Conservation (phyloP, 2,329 filamentous ascomycete species). For the Emmonsiellopsis sp. region DNA sequence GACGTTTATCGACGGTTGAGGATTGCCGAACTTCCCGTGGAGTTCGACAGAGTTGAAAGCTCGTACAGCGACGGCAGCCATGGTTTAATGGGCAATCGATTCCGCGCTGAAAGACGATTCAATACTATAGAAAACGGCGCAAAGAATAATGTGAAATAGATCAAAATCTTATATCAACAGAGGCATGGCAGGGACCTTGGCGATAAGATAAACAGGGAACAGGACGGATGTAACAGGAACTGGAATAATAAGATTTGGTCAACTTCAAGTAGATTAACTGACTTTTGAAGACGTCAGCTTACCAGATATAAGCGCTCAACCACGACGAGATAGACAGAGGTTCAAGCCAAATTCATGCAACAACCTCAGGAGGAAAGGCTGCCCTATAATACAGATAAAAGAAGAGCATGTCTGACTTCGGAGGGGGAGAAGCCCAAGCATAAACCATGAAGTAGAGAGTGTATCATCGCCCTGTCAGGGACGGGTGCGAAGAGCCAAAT, state of each 20-base stretch:
- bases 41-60: not conserved
- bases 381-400: not conserved
- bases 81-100: not conserved
- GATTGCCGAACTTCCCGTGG: not conserved
- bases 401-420: constrained; percentile 1
- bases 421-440: constrained; percentile 2
- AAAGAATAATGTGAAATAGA: not conserved
- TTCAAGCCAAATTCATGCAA: not conserved
- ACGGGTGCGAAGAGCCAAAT: not conserved
- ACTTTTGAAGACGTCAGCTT: not conserved
- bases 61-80: not conserved
- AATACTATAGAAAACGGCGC: not conserved
- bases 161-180: not conserved
- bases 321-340: not conserved
- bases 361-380: not conserved
- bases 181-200: not conserved
- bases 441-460: not conserved
- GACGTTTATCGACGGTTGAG: not conserved
- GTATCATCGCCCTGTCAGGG: not conserved
- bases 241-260: not conserved
- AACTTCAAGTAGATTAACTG: not conserved
- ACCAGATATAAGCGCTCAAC: not conserved
- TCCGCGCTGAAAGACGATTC: not conserved
- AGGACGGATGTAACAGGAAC: not conserved
- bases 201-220: not conserved